phyloP scores from a whole-genome alignment of 345 rosid species.

The Stellera chamaejasme region DNA sequence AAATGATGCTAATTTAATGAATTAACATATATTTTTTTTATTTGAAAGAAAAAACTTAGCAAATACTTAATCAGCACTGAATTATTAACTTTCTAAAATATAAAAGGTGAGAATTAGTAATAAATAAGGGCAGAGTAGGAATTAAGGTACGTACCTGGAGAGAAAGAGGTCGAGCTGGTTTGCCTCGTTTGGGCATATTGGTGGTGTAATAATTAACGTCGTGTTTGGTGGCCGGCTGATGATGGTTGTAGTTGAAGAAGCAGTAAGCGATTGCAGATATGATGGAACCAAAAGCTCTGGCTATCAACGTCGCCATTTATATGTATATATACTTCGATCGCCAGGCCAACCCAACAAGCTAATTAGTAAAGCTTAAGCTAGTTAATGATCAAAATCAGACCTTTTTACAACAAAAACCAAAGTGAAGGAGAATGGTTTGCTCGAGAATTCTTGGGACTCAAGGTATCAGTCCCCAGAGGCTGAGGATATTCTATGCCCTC shows the following conservation, averaged over 20 bases:
- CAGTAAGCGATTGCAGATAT: slow-evolving; percentile 47
- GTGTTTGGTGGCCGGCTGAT: slow-evolving; percentile 8
- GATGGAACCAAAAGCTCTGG: slow-evolving; percentile 41
- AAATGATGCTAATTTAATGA: too few species aligned
- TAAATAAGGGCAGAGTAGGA: too few species aligned
- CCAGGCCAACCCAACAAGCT: too few species aligned
- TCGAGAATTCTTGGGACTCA: neutral
- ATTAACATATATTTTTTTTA: too few species aligned
- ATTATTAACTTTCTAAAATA: too few species aligned
- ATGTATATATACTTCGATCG: too few species aligned
- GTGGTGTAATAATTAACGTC: slow-evolving; percentile 26
- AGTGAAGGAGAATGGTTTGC: neutral
- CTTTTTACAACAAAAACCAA: too few species aligned
- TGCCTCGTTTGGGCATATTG: slow-evolving; percentile 33
- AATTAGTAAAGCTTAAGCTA: too few species aligned
- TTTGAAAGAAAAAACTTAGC: neutral
- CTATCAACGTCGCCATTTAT: slow-evolving; percentile 31
- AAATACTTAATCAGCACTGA: neutral
- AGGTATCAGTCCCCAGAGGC: too few species aligned
- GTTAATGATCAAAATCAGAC: too few species aligned
- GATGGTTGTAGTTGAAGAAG: slow-evolving; percentile 40
- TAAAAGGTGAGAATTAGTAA: too few species aligned
- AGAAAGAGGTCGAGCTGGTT: slow-evolving; percentile 50
- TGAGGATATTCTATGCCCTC: neutral
- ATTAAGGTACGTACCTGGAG: slow-evolving; percentile 92